These are phyloP conservation scores for Vaccinium vitisidaea DNA, from an alignment of 148 eudicot genomes.

Conservation along the genomic window DNA sequence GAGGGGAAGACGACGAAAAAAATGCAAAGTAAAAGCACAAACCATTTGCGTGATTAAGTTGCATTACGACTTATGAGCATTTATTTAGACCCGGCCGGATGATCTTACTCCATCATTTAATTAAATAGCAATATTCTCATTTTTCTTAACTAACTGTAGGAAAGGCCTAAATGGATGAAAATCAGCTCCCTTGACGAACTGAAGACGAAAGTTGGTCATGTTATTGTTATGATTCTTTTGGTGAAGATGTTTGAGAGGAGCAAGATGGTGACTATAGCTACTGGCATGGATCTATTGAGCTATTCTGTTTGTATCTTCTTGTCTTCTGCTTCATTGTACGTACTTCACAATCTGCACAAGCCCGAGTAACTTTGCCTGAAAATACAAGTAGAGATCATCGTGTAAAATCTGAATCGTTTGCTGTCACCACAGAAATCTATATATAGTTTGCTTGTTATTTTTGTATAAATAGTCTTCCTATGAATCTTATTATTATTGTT, in stretches of 20 bases:
- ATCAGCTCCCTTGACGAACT: slow-evolving; percentile 86
- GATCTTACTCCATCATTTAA: background rate
- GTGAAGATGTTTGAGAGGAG: slow-evolving; percentile 98
- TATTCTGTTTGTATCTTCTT: slow-evolving; percentile 87
- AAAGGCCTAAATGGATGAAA: slow-evolving; percentile 97
- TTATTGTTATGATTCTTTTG: slow-evolving; percentile 89
- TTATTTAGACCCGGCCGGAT: background rate
- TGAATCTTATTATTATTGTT: background rate
- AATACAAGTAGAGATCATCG: background rate
- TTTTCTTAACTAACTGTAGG: slow-evolving; percentile 36
- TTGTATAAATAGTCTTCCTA: background rate
- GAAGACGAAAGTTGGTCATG: slow-evolving; percentile 96
- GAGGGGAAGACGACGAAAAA: too few species aligned
- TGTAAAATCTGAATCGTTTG: background rate
- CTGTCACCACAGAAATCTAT: background rate
- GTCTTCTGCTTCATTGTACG: slow-evolving; percentile 89
- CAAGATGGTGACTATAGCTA: slow-evolving; percentile 91
- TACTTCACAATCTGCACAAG: slow-evolving; percentile 80
- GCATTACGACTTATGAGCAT: background rate
- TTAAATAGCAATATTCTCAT: background rate
- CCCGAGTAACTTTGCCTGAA: slow-evolving; percentile 22
- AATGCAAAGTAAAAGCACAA: background rate
- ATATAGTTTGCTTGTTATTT: background rate
- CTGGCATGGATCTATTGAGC: slow-evolving; percentile 78
- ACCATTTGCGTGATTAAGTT: background rate